A percentile compares a stretch with the other conserved stretches of the same genome.
Conservation (phyloP, 805 yeast genomes). For the Cyberlindnera xishuangbannaensis region DNA sequence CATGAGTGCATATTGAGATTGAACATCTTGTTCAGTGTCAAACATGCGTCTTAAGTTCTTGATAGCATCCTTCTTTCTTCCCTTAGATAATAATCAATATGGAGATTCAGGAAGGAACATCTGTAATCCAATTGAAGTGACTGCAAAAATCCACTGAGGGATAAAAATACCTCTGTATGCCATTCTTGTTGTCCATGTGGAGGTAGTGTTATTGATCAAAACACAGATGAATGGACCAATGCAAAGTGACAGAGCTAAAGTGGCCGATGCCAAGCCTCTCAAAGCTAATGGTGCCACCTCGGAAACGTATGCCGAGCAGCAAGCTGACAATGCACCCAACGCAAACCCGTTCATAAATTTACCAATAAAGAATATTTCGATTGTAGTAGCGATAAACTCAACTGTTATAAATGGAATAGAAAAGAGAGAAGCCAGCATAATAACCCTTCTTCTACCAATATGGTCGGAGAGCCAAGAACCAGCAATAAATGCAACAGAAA, state of each 20-base stretch:
- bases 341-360: constrained; percentile 36
- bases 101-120: constrained; percentile 40
- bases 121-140: constrained; percentile 24
- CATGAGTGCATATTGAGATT: constrained; percentile 28
- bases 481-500: too few relatives aligned
- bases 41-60: constrained; percentile 25
- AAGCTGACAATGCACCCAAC: constrained; percentile 34
- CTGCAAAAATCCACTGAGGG: constrained; percentile 18
- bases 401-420: constrained; percentile 32
- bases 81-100: constrained; percentile 35
- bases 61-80: constrained; percentile 29
- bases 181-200: constrained; percentile 20
- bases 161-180: constrained; percentile 33
- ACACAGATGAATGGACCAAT: constrained; percentile 35
- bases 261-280: constrained; percentile 33
- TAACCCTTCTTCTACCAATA: too few relatives aligned
- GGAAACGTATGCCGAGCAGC: constrained; percentile 33
- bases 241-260: constrained; percentile 32
- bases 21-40: constrained; percentile 17
- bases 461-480: too few relatives aligned
- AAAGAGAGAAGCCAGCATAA: constrained; percentile 25
- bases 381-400: constrained; percentile 33
- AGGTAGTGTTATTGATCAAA: constrained; percentile 23
- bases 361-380: constrained; percentile 34
- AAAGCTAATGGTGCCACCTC: constrained; percentile 37